Percentiles rank a stretch among this genome's conserved stretches.
phyloP scores from a whole-genome alignment of 73 alveolate species.

The Paramecium caudatum region DNA sequence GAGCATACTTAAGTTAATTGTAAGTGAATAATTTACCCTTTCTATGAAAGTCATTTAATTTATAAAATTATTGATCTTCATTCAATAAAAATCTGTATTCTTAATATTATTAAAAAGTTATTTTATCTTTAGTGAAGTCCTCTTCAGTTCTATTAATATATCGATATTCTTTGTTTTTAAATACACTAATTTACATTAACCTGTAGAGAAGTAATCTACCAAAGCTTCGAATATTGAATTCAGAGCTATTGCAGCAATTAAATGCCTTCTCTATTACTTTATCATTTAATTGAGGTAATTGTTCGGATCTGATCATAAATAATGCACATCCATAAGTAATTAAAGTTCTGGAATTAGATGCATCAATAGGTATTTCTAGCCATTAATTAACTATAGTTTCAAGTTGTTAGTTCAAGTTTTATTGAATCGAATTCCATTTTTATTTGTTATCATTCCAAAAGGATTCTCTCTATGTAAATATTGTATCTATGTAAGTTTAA shows the following conservation, averaged over 20 bases:
- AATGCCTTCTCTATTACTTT: background rate
- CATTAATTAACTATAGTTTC: background rate
- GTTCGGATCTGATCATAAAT: background rate
- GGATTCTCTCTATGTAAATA: background rate
- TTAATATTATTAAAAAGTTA: background rate
- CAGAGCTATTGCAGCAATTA: background rate
- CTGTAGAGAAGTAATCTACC: constrained; percentile 14
- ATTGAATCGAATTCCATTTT: background rate
- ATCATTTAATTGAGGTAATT: constrained; percentile 10
- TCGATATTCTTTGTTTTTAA: background rate
- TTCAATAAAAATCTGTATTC: background rate
- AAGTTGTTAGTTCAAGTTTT: background rate
- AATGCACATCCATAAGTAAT: constrained; percentile 29
- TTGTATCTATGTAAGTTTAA: background rate
- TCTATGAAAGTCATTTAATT: background rate
- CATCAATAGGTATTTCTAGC: background rate
- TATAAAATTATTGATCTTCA: background rate
- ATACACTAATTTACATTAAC: background rate
- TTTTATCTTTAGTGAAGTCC: background rate
- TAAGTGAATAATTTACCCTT: background rate
- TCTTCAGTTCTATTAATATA: background rate
- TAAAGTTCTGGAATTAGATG: background rate
- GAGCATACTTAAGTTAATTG: background rate
- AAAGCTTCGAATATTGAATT: constrained; percentile 31
- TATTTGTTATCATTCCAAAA: background rate